These are phyloP conservation scores for Cairneyella variabilis DNA, from an alignment of 495 filamentous ascomycete species.

Conservation along the genomic window DNA sequence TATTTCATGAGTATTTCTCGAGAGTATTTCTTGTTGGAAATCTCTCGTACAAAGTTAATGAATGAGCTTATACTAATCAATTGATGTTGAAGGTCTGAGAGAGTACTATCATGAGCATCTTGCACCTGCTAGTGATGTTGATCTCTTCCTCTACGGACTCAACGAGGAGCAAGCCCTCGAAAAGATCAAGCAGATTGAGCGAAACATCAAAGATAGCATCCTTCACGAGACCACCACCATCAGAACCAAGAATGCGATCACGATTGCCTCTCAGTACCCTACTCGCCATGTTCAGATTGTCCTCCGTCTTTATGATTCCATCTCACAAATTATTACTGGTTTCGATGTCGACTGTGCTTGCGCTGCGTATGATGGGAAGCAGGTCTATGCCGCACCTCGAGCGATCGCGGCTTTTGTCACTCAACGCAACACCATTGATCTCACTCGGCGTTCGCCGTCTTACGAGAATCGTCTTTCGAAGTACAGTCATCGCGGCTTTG, in stretches of 20 bases:
- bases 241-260: constrained; percentile 79
- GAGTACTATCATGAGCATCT: constrained; percentile 76
- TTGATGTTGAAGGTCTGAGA: too few relatives aligned
- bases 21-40: too few relatives aligned
- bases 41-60: too few relatives aligned
- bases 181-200: constrained; percentile 79
- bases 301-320: constrained; percentile 73
- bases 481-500: constrained; percentile 78
- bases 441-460: constrained; percentile 73
- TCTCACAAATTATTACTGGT: constrained; percentile 77
- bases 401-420: constrained; percentile 71
- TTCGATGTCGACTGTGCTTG: constrained; percentile 85
- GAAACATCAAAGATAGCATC: constrained; percentile 63
- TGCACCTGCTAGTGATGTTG: constrained; percentile 78
- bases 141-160: constrained; percentile 78
- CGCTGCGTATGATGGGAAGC: constrained; percentile 71
- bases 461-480: constrained; percentile 88
- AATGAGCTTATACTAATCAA: too few relatives aligned
- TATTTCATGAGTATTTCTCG: too few relatives aligned
- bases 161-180: constrained; percentile 67
- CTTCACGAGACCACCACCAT: constrained; percentile 72
- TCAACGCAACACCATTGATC: constrained; percentile 74
- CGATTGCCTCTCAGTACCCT: constrained; percentile 77
- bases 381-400: constrained; percentile 70
- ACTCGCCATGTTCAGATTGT: constrained; percentile 82